Percentiles rank a stretch among this genome's conserved stretches.
These are phyloP conservation scores for Sclerotinia glacialis DNA, from an alignment of 2,329 filamentous ascomycete genomes.

Conservation along the genomic window DNA sequence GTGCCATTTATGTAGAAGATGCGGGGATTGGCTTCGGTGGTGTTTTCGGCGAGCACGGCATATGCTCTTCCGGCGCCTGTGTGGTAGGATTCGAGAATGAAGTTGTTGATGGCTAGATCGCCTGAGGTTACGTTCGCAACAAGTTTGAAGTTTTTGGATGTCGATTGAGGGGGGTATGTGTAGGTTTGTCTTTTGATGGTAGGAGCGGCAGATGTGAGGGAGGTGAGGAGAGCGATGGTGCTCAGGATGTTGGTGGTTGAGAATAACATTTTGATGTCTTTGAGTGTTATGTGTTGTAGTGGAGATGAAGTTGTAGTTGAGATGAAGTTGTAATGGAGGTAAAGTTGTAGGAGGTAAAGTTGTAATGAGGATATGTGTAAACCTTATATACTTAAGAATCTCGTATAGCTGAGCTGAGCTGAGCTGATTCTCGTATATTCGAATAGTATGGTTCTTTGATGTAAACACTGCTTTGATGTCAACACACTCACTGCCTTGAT, in stretches of 20 bases:
- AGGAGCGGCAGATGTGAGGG: conserved; percentile 26
- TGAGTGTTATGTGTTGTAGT: neutral
- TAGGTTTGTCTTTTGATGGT: conserved; percentile 23
- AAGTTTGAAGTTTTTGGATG: conserved; percentile 41
- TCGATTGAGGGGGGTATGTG: conserved; percentile 25
- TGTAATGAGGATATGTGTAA: neutral
- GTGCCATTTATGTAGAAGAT: conserved; percentile 53
- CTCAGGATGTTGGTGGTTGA: conserved; percentile 18
- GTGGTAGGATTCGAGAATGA: conserved; percentile 45
- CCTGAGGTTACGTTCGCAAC: conserved; percentile 46
- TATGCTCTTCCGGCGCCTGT: conserved; percentile 44
- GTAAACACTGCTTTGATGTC: neutral
- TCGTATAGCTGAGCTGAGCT: too few species aligned
- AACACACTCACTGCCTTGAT: too few species aligned
- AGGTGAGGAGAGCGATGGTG: conserved; percentile 23
- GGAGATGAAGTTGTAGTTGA: too few species aligned
- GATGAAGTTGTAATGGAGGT: too few species aligned
- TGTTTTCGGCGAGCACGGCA: conserved; percentile 40
- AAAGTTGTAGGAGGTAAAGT: too few species aligned
- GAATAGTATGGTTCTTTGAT: neutral
- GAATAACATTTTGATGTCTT: conserved; percentile 22
- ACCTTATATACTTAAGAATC: neutral
- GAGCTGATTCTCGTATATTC: neutral
- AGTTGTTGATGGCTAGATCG: conserved; percentile 44
- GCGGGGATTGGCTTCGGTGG: conserved; percentile 29